Base-by-base conservation (phyloP, 2,329 filamentous ascomycete species). In the Phialophora chinensis region DNA sequence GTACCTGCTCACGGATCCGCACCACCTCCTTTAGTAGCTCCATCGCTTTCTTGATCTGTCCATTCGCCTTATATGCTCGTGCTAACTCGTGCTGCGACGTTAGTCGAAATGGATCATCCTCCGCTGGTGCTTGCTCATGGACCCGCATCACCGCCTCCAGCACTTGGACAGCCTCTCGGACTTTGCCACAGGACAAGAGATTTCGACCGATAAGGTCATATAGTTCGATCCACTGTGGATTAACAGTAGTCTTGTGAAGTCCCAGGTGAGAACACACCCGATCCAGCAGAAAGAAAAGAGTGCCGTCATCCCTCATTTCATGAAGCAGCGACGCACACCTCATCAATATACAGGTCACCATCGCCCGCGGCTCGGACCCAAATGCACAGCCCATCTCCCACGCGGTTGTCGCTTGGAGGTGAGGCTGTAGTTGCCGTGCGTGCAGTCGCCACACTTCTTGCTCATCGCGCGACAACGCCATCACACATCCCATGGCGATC, bases 401-500 rank as follows among this genome's bases (percentile, higher is more conserved):
- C 23, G 49, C 55, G 8, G 35, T 60, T 8, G 65, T 25, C 49
- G 69, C 63, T 35, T 70, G 44, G 3, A 72, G 29, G 44, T 72
- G 69, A 44, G 70, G 50, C 29, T 64, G 66, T 14, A 71, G 57
- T 56, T 42, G 62, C 35, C 58, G 55, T 58, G n/a, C 49, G 8
- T 67, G 52, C 17, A 12, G 17, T 58, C 17, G 20, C 66, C 55
- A 70, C 5, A 69, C 4, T 3, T 59, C 29, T 6, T 17, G n/a
- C 20, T 67, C 54, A 33, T 8, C 11, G 4, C n/a, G 1, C 60
- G 56, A 60, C 8, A 69, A 2, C 33, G 69, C 69, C 12, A 71
- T n/a, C 14, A 72, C n/a, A 61, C 63, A 72, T 23, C 62, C 61
- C 27, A 59, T 62, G 23, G 59, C 31, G 7, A 73, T 47, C 75